These are phyloP conservation scores for Leucosporidium scottii DNA, from an alignment of 768 basidiomycete species.

Conservation along the genomic window DNA sequence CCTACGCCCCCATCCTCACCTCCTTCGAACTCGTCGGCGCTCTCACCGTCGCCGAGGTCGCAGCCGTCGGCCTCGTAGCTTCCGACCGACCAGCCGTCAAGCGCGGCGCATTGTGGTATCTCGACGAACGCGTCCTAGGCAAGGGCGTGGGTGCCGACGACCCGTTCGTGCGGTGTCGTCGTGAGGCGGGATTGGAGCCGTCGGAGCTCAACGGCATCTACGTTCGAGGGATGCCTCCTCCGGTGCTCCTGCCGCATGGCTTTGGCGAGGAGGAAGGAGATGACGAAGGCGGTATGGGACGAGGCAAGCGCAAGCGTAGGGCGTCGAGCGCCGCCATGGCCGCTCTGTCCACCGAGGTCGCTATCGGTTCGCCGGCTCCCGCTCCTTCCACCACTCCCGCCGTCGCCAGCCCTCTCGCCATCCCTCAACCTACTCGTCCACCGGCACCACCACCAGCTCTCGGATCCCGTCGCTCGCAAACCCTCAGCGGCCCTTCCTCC, in stretches of 20 bases:
- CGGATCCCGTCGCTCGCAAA: conserved; percentile 1
- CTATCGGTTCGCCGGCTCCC: neutral
- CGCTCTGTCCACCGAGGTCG: neutral
- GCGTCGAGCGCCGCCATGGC: conserved; percentile 15
- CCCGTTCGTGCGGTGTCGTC: conserved; percentile 24
- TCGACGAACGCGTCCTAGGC: conserved; percentile 32
- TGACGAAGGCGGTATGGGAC: conserved; percentile 30
- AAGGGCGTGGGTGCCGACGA: conserved; percentile 16
- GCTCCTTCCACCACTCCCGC: neutral
- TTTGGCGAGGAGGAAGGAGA: conserved; percentile 19
- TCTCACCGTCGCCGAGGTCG: conserved; percentile 29
- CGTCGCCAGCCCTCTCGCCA: conserved; percentile 1
- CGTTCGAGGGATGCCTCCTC: conserved; percentile 16
- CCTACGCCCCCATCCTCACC: conserved; percentile 32
- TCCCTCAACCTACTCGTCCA: neutral
- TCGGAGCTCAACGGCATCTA: conserved; percentile 21
- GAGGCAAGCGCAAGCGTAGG: conserved; percentile 34
- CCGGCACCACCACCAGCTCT: neutral
- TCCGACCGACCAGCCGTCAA: conserved; percentile 36
- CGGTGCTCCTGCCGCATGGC: conserved; percentile 8
- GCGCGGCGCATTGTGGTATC: conserved; percentile 38
- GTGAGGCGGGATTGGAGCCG: conserved; percentile 17
- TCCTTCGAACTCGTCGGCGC: conserved; percentile 36
- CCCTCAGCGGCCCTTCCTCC: conserved; percentile 10
- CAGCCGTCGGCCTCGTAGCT: conserved; percentile 35